phyloP scores from a whole-genome alignment of 306 rosid species.

The Glycine tomentella region DNA sequence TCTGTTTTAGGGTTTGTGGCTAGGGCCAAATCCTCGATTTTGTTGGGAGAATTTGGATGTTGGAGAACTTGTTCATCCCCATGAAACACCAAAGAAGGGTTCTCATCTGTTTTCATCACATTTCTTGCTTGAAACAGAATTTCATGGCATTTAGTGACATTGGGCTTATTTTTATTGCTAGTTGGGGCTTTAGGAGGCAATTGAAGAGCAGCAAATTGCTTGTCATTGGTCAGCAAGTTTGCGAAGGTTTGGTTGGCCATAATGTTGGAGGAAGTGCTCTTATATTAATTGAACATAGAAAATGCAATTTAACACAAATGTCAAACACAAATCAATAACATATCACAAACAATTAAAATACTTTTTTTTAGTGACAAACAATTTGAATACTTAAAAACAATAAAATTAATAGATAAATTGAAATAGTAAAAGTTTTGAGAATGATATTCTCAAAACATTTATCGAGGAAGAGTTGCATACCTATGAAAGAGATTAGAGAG shows the following conservation, averaged over 20 bases:
- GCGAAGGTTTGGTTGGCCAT: slow-evolving; percentile 27
- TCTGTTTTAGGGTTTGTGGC: background rate
- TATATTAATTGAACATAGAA: background rate
- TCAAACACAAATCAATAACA: background rate
- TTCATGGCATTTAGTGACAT: background rate
- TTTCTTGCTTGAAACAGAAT: slow-evolving; percentile 35
- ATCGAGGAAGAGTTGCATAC: background rate
- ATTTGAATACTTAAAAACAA: background rate
- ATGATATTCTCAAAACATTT: background rate
- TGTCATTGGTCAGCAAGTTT: background rate
- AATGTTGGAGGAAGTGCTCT: background rate
- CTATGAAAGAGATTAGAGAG: background rate
- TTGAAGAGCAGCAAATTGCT: background rate
- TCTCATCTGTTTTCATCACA: slow-evolving; percentile 25
- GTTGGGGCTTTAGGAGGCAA: slow-evolving; percentile 8
- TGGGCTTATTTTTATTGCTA: background rate
- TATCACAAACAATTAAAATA: background rate
- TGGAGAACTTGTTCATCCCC: background rate
- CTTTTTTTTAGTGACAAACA: too few species aligned
- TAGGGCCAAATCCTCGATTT: background rate
- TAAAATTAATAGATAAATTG: too few species aligned
- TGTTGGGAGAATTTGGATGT: background rate
- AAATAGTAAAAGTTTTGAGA: background rate
- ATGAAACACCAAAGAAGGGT: background rate
- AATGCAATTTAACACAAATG: background rate